Conservation (phyloP, 1,284 basidiomycete genomes). For the Tausonia pullulans region DNA sequence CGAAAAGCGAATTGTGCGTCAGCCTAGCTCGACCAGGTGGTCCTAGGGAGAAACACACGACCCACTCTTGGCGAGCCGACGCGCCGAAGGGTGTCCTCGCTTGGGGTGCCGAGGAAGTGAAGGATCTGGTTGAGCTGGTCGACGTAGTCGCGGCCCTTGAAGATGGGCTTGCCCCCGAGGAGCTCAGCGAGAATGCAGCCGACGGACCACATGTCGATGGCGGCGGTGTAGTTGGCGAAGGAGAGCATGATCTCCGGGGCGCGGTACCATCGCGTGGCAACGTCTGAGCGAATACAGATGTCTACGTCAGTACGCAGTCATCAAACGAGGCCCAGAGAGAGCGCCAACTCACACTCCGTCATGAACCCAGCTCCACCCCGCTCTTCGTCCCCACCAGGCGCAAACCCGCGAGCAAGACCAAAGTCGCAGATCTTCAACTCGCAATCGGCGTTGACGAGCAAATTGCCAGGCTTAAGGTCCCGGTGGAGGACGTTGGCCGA, state of each 20-base stretch:
- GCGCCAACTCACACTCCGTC: slow-evolving; percentile 65
- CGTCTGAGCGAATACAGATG: slow-evolving; percentile 33
- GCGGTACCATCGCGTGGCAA: slow-evolving; percentile 94
- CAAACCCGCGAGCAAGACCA: slow-evolving; percentile 91
- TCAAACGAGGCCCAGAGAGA: not conserved
- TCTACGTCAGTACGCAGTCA: not conserved
- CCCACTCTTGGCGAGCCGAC: slow-evolving; percentile 65
- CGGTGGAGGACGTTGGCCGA: slow-evolving; percentile 96
- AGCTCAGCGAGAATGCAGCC: slow-evolving; percentile 97
- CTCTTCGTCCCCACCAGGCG: slow-evolving; percentile 58
- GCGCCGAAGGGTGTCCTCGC: slow-evolving; percentile 86
- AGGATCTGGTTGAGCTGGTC: slow-evolving; percentile 98
- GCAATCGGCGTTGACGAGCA: slow-evolving; percentile 97
- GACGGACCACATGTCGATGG: slow-evolving; percentile 94
- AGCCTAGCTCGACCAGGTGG: not conserved
- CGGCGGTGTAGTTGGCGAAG: slow-evolving; percentile 65
- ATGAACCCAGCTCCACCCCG: slow-evolving; percentile 83
- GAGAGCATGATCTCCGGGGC: slow-evolving; percentile 97
- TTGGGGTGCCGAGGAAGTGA: slow-evolving; percentile 92
- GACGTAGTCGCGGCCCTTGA: slow-evolving; percentile 96
- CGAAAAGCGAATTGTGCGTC: not conserved
- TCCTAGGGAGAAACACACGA: not conserved
- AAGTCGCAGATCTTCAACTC: slow-evolving; percentile 98
- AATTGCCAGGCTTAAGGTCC: slow-evolving; percentile 91
- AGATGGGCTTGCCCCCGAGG: slow-evolving; percentile 92